Conservation (phyloP, 257 asterid genomes). For the Plectranthus barbatus region DNA sequence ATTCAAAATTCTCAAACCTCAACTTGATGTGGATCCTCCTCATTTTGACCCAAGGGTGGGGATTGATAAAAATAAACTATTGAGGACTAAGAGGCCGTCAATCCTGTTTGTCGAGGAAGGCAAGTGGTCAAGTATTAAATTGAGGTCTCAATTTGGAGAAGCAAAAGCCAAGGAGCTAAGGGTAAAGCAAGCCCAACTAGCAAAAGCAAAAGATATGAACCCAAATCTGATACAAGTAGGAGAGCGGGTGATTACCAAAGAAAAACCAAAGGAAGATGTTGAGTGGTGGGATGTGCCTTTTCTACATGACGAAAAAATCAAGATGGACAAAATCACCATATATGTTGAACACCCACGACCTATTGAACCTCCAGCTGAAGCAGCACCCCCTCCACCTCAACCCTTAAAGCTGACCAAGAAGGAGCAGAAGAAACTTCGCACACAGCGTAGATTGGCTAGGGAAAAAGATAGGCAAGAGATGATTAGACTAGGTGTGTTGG, state of each 20-base stretch:
- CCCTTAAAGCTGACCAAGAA: conserved; percentile 84
- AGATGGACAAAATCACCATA: conserved; percentile 67
- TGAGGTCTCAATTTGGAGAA: conserved; percentile 95
- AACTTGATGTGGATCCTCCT: conserved; percentile 90
- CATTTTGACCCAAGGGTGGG: conserved; percentile 91
- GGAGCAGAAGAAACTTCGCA: conserved; percentile 94
- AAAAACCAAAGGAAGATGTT: conserved; percentile 77
- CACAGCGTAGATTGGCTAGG: conserved; percentile 70
- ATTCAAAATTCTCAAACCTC: conserved; percentile 95
- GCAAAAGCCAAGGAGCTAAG: conserved; percentile 87
- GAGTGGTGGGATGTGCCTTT: conserved; percentile 98
- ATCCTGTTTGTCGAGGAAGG: conserved; percentile 99
- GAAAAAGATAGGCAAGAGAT: conserved; percentile 94
- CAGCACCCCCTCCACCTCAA: conserved; percentile 93
- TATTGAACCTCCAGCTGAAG: conserved; percentile 85
- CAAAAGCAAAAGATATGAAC: conserved; percentile 87
- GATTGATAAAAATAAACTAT: conserved; percentile 64
- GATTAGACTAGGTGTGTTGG: conserved; percentile 80
- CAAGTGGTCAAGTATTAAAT: conserved; percentile 76
- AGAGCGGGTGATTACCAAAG: conserved; percentile 72
- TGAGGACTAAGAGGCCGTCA: conserved; percentile 79
- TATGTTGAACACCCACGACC: conserved; percentile 90
- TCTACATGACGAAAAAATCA: conserved; percentile 43
- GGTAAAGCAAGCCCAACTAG: conserved; percentile 87
- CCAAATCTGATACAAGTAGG: conserved; percentile 92